Evolutionary conservation across 805 yeast species (phyloP), one percentile per base, ranked within the genome.

Genomic region (Komagataella kurtzmanii): DNA sequence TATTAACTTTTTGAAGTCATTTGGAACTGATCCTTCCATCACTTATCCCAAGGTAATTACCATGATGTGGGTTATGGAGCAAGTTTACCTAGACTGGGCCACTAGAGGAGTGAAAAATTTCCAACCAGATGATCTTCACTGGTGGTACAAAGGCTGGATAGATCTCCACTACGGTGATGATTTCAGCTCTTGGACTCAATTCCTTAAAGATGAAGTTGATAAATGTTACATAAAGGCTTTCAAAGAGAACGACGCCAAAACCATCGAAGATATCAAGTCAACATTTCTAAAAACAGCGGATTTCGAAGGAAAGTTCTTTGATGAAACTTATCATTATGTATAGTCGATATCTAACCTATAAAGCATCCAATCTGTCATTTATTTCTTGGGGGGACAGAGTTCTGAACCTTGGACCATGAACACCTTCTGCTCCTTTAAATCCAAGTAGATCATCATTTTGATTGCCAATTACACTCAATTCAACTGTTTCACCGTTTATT

Each of bases 401-500:
- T 65, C 84, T 83, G 67, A 85, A 90, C 59, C 98, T 76, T 51
- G 99, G 99, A 6, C 99, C 99, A 50, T 67, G 70, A n/a, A 75
- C 83, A 46, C 74, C 76, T 51, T 72, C 75, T 10, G 87, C 90
- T 51, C 98, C 99, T 61, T 79, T 79, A 70, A 82, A 88, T 0
- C 97, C 97, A 57, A 91, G 76, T 63, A 85, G 63, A 50, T 83
- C 82, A 54, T 85, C 88, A 59, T 88, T 83, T 47, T 95, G 85
- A 50, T 80, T 84, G 52, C 96, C 90, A 51, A 93, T 81, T 45
- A 93, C 76, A 21, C 91, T 84, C 54, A 93, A 86, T 68, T 93
- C 99, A 56, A 93, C 91, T 48, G 95, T 90, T 58, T 89, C 95
- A 49, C 98, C 98, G 56, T 85, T 89, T 80, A 93, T 86, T 64